These are phyloP conservation scores for Fusarium floridanum DNA, from an alignment of 2,329 filamentous ascomycete species.

Conservation along the genomic window DNA sequence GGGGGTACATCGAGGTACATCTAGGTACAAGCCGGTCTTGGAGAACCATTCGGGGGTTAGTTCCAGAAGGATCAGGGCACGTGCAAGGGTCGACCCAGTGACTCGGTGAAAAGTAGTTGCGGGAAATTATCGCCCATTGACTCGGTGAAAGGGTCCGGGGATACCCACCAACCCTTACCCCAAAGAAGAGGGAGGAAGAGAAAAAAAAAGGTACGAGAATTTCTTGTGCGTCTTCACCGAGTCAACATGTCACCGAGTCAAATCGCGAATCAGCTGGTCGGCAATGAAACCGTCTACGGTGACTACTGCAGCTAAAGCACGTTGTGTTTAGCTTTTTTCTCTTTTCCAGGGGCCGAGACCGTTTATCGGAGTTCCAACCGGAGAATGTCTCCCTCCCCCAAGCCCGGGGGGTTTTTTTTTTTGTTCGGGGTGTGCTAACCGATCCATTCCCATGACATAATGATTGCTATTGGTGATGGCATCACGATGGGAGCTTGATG, in stretches of 20 bases:
- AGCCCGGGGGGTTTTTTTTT: not conserved
- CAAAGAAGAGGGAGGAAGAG: too few relatives aligned
- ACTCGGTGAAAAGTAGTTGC: conserved; percentile 34
- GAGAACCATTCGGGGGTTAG: conserved; percentile 19
- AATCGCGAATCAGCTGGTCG: conserved; percentile 33
- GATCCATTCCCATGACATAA: conserved; percentile 2
- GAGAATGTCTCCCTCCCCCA: not conserved
- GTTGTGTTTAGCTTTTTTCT: not conserved
- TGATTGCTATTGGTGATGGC: not conserved
- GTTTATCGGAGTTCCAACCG: not conserved
- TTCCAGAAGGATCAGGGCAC: conserved; percentile 14
- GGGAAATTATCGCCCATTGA: conserved; percentile 17
- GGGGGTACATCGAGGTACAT: conserved; percentile 27
- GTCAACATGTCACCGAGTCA: conserved; percentile 34
- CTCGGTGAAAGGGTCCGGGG: conserved; percentile 26
- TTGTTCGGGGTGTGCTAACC: not conserved
- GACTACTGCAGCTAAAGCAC: not conserved
- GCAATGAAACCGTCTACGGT: conserved; percentile 18
- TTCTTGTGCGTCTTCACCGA: conserved; percentile 17
- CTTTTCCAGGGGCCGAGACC: not conserved
- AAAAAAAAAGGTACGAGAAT: conserved; percentile 13
- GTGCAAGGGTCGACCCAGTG: conserved; percentile 15
- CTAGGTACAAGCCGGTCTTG: not conserved
- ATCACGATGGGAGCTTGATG: conserved; percentile 4
- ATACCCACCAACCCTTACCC: too few relatives aligned